These are phyloP conservation scores for Oryza brachyantha DNA, from an alignment of 176 grass and related monocot species.

Conservation along the genomic window DNA sequence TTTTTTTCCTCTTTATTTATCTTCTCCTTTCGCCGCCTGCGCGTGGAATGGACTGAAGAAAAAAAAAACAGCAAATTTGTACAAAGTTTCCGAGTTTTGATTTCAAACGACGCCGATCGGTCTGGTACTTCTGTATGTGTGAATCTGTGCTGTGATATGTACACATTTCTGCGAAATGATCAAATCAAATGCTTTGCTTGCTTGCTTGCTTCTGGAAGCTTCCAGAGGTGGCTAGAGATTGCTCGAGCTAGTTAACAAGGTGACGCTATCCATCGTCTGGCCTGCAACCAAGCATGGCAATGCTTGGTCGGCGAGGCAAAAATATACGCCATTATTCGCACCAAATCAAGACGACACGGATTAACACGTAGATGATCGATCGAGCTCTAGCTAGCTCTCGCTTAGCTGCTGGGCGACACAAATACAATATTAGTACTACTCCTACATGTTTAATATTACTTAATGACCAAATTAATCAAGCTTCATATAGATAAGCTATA, in stretches of 20 bases:
- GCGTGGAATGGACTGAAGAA: not conserved
- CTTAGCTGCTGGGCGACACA: too few relatives aligned
- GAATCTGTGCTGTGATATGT: too few relatives aligned
- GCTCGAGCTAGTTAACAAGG: not conserved
- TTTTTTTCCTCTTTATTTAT: not conserved
- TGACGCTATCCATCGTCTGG: not conserved
- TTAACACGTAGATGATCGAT: not conserved
- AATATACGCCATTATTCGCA: not conserved
- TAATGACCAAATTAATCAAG: too few relatives aligned
- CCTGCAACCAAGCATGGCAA: not conserved
- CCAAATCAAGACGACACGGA: too few relatives aligned
- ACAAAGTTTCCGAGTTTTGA: not conserved
- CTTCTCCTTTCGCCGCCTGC: not conserved
- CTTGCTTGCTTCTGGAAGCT: slow-evolving; percentile 10
- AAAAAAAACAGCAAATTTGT: slow-evolving; percentile 9
- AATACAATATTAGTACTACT: too few relatives aligned
- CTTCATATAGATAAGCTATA: too few relatives aligned
- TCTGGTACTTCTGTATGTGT: too few relatives aligned
- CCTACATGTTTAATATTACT: too few relatives aligned
- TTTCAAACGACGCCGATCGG: not conserved
- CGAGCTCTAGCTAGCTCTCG: too few relatives aligned
- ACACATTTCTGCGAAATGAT: not conserved
- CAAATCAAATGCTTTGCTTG: not conserved
- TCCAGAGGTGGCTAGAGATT: not conserved
- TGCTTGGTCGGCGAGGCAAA: slow-evolving; percentile 27